phyloP scores from a whole-genome alignment of 768 basidiomycete genomes.

The Lentinula guzmanii region DNA sequence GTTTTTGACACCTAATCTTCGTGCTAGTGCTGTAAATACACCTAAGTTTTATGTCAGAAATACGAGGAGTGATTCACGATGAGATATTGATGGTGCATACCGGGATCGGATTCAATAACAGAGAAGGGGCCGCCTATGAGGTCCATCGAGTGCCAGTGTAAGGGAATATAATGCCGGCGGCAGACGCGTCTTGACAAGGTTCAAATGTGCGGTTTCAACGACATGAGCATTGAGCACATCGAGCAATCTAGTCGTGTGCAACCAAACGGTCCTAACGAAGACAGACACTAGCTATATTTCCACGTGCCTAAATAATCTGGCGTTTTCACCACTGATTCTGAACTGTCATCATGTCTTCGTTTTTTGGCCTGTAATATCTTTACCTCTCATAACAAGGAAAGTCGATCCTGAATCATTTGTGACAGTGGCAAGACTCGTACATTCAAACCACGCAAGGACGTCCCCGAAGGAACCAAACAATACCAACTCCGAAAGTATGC shows the following conservation, averaged over 20 bases:
- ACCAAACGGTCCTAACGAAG: not conserved
- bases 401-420: not conserved
- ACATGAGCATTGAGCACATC: not conserved
- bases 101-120: conserved; percentile 54
- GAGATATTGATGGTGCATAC: conserved; percentile 15
- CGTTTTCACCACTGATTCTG: not conserved
- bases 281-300: too few relatives aligned
- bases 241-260: not conserved
- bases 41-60: conserved; percentile 21
- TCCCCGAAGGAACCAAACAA: conserved; percentile 95
- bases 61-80: not conserved
- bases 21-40: conserved; percentile 47
- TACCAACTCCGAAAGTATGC: conserved; percentile 98
- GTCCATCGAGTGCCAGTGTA: conserved; percentile 20
- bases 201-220: not conserved
- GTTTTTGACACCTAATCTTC: conserved; percentile 44
- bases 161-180: not conserved
- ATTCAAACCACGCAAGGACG: conserved; percentile 94
- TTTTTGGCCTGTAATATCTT: conserved; percentile 6
- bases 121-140: conserved; percentile 60
- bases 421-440: conserved; percentile 84
- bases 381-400: not conserved
- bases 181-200: not conserved
- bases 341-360: conserved; percentile 5
- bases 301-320: too few relatives aligned